Conservation (phyloP, 2,329 filamentous ascomycete species). For the Graphiopsis chlorocephala region DNA sequence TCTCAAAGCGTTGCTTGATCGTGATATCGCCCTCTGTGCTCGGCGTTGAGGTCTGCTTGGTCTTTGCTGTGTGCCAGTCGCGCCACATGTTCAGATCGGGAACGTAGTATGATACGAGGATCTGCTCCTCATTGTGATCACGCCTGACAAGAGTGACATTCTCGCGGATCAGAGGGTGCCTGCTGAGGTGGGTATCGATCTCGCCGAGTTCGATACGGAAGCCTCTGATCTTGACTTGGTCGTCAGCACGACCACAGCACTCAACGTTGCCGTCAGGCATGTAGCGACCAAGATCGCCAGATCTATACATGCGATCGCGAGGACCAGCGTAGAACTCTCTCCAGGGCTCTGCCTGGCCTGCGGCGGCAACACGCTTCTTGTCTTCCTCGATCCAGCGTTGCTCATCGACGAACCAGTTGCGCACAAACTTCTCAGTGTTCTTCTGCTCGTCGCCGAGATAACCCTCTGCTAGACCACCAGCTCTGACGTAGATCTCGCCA, state of each 20-base stretch:
- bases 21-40: slow-evolving; percentile 10
- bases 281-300: slow-evolving; percentile 80
- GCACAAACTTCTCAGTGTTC: slow-evolving; percentile 73
- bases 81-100: slow-evolving; percentile 75
- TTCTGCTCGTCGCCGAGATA: slow-evolving; percentile 65
- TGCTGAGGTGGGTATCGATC: slow-evolving; percentile 79
- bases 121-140: slow-evolving; percentile 81
- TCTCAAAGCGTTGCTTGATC: slow-evolving; percentile 26
- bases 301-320: slow-evolving; percentile 81
- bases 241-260: slow-evolving; percentile 76
- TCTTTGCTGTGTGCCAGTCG: slow-evolving; percentile 57
- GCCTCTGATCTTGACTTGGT: slow-evolving; percentile 92
- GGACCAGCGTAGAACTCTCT: slow-evolving; percentile 74
- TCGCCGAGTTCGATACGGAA: slow-evolving; percentile 94
- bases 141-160: slow-evolving; percentile 81
- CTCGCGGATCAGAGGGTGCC: slow-evolving; percentile 73
- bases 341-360: slow-evolving; percentile 66
- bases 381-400: slow-evolving; percentile 66
- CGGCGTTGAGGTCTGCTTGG: slow-evolving; percentile 20
- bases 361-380: slow-evolving; percentile 49
- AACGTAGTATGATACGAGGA: slow-evolving; percentile 84
- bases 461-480: slow-evolving; percentile 78
- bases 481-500: slow-evolving; percentile 80
- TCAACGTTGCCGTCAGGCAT: slow-evolving; percentile 69
- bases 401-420: slow-evolving; percentile 82